phyloP scores from a whole-genome alignment of 1,284 basidiomycete species.

The Heterobasidion annosum region DNA sequence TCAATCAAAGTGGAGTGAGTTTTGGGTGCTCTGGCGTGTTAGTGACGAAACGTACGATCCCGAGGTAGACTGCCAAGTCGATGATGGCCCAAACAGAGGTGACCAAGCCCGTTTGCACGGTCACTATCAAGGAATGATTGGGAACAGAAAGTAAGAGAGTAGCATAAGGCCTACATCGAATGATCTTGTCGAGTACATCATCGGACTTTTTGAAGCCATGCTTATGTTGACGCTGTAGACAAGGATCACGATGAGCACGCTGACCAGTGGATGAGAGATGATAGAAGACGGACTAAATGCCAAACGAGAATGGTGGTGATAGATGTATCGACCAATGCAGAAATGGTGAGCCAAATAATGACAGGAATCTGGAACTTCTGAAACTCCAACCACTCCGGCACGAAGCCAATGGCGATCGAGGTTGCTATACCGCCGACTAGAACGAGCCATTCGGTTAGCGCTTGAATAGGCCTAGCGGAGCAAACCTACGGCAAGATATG shows the following conservation, averaged over 20 bases:
- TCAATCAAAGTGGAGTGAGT: no score
- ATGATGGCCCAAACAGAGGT: constrained; percentile 17
- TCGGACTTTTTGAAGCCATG: constrained; percentile 6
- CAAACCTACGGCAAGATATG: constrained; percentile 17
- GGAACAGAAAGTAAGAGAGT: not conserved
- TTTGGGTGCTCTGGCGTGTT: no score
- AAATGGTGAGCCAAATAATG: constrained; percentile 21
- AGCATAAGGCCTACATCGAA: constrained; percentile 4
- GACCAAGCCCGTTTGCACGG: constrained; percentile 19
- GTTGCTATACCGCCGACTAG: constrained; percentile 24
- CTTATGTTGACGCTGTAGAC: constrained; percentile 5
- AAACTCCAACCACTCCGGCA: constrained; percentile 18
- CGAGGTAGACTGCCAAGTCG: constrained; percentile 17
- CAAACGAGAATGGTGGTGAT: constrained; percentile 18
- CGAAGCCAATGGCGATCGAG: constrained; percentile 20
- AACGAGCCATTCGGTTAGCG: not conserved
- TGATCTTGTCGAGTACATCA: constrained; percentile 7
- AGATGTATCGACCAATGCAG: constrained; percentile 18
- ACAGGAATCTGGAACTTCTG: constrained; percentile 22
- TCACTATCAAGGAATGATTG: constrained; percentile 13
- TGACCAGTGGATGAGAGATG: not conserved
- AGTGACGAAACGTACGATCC: not conserved
- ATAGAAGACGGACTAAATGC: constrained; percentile 16
- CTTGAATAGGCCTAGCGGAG: not conserved
- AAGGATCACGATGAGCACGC: not conserved